Evolutionary conservation across 495 filamentous ascomycete genomes (phyloP).

Genomic region (Penicillium antarcticum): DNA sequence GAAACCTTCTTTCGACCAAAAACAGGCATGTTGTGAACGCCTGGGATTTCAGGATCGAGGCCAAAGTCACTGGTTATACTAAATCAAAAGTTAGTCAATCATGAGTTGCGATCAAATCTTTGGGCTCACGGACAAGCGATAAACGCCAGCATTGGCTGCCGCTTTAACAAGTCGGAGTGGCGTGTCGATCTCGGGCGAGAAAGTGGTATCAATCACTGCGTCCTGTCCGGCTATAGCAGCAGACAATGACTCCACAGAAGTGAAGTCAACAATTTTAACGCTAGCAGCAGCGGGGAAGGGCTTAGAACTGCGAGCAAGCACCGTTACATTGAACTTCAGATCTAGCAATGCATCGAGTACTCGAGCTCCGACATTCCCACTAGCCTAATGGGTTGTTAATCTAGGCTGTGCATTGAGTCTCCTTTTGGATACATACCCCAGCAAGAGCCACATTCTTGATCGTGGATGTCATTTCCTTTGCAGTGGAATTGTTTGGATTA

Average conservation of each 20-base stretch:
- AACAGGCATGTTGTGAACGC: slow-evolving; percentile 18
- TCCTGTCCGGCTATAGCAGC: slow-evolving; percentile 16
- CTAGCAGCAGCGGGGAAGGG: slow-evolving; percentile 11
- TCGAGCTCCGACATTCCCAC: slow-evolving; percentile 16
- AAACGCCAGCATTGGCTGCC: slow-evolving; percentile 14
- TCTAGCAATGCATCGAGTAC: slow-evolving; percentile 13
- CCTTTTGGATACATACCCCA: slow-evolving; percentile 4
- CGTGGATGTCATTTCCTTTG: slow-evolving; percentile 6
- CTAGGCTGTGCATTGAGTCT: neutral
- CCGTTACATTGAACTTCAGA: slow-evolving; percentile 17
- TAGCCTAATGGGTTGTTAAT: slow-evolving; percentile 12
- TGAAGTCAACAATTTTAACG: slow-evolving; percentile 18
- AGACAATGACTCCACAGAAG: slow-evolving; percentile 14
- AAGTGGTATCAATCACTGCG: slow-evolving; percentile 22
- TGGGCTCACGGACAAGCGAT: slow-evolving; percentile 20
- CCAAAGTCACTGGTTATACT: slow-evolving; percentile 30
- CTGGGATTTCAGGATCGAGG: slow-evolving; percentile 25
- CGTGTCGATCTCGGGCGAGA: slow-evolving; percentile 12
- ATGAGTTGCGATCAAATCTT: neutral
- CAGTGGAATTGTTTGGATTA: neutral
- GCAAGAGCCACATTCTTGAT: slow-evolving; percentile 15
- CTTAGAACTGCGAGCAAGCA: slow-evolving; percentile 17
- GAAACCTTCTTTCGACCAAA: slow-evolving; percentile 16
- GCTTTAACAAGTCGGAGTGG: slow-evolving; percentile 21
- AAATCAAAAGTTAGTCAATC: neutral